phyloP scores from a whole-genome alignment of 2,329 filamentous ascomycete genomes.

The Sporothrix phasma region DNA sequence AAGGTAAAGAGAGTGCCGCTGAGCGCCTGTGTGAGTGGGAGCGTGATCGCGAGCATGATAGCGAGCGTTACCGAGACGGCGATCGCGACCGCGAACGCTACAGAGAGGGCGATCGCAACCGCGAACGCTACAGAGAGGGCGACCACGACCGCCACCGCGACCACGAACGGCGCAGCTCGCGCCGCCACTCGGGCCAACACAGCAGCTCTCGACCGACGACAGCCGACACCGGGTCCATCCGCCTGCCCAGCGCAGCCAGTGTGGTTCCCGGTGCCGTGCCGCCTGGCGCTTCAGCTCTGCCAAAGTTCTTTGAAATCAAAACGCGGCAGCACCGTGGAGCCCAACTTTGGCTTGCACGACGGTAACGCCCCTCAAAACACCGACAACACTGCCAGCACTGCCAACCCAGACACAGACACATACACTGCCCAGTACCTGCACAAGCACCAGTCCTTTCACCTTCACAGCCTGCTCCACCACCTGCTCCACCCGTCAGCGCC shows the following conservation, averaged over 20 bases:
- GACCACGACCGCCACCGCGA: too few relatives aligned
- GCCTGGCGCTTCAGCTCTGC: neutral
- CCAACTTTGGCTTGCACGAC: conserved; percentile 27
- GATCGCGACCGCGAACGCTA: conserved; percentile 20
- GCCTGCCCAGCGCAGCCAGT: neutral
- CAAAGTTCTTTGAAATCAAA: conserved; percentile 25
- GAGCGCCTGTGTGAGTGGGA: conserved; percentile 21
- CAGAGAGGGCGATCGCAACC: conserved; percentile 15
- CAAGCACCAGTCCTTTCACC: neutral
- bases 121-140: conserved; percentile 19
- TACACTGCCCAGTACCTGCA: conserved; percentile 3
- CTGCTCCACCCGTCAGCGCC: neutral
- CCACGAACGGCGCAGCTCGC: conserved; percentile 21
- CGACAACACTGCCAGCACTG: conserved; percentile 5
- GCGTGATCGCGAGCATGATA: conserved; percentile 20
- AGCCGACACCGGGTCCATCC: conserved; percentile 1
- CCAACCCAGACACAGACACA: conserved; percentile 4
- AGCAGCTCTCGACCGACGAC: conserved; percentile 16
- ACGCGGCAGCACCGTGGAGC: conserved; percentile 23
- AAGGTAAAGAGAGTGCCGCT: conserved; percentile 18
- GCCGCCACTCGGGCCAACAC: conserved; percentile 17
- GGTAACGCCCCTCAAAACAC: conserved; percentile 22
- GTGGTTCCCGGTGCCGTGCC: too few relatives aligned
- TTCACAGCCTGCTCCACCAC: too few relatives aligned
- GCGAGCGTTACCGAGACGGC: conserved; percentile 17